Base-by-base conservation (phyloP, 1,139 yeast genomes). In the Debaryomycetaceae sp. region DNA sequence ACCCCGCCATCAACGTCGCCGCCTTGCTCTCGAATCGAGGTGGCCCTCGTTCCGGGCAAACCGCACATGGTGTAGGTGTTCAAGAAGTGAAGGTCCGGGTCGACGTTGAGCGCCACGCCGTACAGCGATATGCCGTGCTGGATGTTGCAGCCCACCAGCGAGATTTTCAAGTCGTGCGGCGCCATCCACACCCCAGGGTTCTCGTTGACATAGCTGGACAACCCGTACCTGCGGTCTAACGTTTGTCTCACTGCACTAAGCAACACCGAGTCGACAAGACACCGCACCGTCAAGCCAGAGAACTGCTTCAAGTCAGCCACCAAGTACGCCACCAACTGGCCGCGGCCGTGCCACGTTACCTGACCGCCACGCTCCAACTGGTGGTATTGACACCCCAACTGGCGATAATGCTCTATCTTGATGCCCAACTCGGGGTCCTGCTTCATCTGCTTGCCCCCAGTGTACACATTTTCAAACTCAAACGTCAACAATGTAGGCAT, bases 361-460 rank as follows among this genome's bases (percentile, higher is more conserved):
- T 91, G 95, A 0, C 99, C 99, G n/a, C 99, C 99, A 38, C 99
- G 66, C 38, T 78, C 79, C 0, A 93, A 72, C 46, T 85, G 94
- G 17, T 79, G 72, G 48, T 77, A 84, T 21, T 49, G 43, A 36
- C 70, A 58, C 8, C 70, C 71, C 28, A 60, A 22, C 11, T 36
- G 36, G 31, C 71, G 67, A 17, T 74, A 73, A 5, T 61, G 64
- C 23, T 54, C 54, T 23, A 61, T 58, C 24, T 48, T 54, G 12
- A 49, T 61, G 2, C 46, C 55, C 10, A 56, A 44, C 0, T 65
- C 52, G 1, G 74, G 58, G 27, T 66, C 65, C 33, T 62, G 63
- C 40, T 75, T 74, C 48, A 85, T 82, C 41, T 95, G 71, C 44
- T 88, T 77, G 1, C 97, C 97, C 13, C 94, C 91, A 0, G 97